Evolutionary conservation across 2,329 filamentous ascomycete species (phyloP).

Genomic region (Rutstroemia sp.): DNA sequence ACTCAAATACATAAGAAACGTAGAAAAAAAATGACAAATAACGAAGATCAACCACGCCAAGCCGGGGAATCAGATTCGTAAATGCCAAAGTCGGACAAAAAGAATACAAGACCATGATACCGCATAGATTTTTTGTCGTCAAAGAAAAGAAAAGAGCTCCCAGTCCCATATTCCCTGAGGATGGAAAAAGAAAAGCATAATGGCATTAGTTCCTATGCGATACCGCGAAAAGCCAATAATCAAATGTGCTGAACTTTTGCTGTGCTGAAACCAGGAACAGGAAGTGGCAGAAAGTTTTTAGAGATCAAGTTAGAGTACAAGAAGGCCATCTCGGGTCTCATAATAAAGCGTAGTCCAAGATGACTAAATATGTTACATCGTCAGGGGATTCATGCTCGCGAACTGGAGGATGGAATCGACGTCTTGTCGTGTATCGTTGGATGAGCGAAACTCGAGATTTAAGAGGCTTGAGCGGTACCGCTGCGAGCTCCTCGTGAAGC

Average conservation of each 20-base stretch:
- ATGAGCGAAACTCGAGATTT: neutral
- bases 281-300: neutral
- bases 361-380: conserved; percentile 9
- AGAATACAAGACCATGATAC: neutral
- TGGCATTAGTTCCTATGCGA: conserved; percentile 1
- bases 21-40: neutral
- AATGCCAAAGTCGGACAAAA: conserved; percentile 4
- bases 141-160: neutral
- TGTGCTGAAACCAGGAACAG: conserved; percentile 4
- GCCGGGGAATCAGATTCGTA: neutral
- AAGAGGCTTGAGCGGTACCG: conserved; percentile 29
- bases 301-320: conserved; percentile 9
- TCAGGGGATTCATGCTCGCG: conserved; percentile 1
- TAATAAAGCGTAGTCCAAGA: conserved; percentile 2
- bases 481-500: conserved; percentile 50
- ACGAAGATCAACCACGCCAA: neutral
- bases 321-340: conserved; percentile 1
- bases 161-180: conserved; percentile 4
- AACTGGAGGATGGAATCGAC: conserved; percentile 1
- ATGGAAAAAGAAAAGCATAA: conserved; percentile 6
- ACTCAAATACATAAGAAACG: neutral
- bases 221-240: conserved; percentile 4
- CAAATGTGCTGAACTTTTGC: conserved; percentile 8
- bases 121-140: conserved; percentile 6
- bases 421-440: neutral